phyloP scores from a whole-genome alignment of 1,284 basidiomycete species.

The Sporisorium scitamineum region DNA sequence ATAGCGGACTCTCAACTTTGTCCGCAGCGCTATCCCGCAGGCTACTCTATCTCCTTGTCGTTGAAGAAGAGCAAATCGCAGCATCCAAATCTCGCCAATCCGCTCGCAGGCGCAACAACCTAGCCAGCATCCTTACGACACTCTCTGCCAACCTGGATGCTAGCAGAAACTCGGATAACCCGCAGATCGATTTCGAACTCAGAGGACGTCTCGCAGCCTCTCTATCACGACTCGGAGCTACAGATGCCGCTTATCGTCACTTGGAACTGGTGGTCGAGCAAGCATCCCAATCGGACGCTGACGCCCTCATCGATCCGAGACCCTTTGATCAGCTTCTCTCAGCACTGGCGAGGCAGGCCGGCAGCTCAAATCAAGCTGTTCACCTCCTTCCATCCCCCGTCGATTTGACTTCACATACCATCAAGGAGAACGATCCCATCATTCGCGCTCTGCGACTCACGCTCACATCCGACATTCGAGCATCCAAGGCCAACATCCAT shows the following conservation, averaged over 20 bases:
- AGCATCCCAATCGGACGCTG: background rate
- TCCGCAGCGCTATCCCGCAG: constrained; percentile 23
- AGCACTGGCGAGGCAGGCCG: constrained; percentile 24
- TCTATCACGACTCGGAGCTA: constrained; percentile 21
- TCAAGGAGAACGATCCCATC: constrained; percentile 24
- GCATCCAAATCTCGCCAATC: constrained; percentile 5
- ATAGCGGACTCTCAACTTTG: constrained; percentile 5
- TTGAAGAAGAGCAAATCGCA: constrained; percentile 40
- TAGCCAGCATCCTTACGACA: constrained; percentile 3
- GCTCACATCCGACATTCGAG: constrained; percentile 13
- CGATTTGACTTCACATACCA: background rate
- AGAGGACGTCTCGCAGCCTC: constrained; percentile 34
- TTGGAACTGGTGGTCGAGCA: constrained; percentile 11
- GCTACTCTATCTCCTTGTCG: constrained; percentile 40
- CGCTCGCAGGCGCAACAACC: constrained; percentile 6
- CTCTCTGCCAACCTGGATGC: constrained; percentile 14
- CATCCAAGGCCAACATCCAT: constrained; percentile 32
- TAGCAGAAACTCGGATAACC: background rate
- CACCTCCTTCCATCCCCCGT: constrained; percentile 37
- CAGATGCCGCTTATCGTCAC: constrained; percentile 19
- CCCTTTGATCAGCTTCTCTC: constrained; percentile 47
- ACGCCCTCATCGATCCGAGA: constrained; percentile 24
- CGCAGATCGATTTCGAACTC: constrained; percentile 17
- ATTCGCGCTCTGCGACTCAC: constrained; percentile 39
- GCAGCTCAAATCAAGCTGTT: background rate